phyloP scores from a whole-genome alignment of 2,329 filamentous ascomycete species.

The Aureobasidium sp. region DNA sequence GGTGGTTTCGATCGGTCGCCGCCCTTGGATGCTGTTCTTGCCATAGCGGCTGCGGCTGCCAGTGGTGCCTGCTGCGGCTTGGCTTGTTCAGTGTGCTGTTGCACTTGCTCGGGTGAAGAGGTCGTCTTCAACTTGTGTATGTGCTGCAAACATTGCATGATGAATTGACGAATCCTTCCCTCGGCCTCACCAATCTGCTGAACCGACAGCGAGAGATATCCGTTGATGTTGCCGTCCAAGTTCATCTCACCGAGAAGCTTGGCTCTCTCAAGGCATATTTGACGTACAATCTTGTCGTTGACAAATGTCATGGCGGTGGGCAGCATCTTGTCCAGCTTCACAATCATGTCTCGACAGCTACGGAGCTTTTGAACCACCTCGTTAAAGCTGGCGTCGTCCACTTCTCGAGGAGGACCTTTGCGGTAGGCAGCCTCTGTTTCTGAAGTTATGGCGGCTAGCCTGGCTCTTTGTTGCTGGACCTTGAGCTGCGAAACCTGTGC shows the following conservation, averaged over 20 bases:
- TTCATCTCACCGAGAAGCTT: conserved; percentile 25
- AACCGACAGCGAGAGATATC: conserved; percentile 24
- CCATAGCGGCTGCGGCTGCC: conserved; percentile 14
- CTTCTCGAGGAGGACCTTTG: conserved; percentile 24
- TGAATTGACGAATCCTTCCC: conserved; percentile 19
- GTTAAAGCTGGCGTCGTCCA: conserved; percentile 21
- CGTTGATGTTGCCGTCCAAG: conserved; percentile 23
- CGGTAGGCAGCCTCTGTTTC: conserved; percentile 11
- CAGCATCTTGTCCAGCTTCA: conserved; percentile 24
- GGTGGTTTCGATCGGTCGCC: conserved; percentile 27
- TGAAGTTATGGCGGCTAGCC: background rate
- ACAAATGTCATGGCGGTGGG: conserved; percentile 21
- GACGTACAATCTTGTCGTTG: conserved; percentile 19
- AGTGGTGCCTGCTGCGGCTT: background rate
- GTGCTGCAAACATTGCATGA: conserved; percentile 23
- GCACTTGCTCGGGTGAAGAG: conserved; percentile 17
- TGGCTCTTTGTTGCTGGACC: conserved; percentile 9
- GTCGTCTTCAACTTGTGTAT: conserved; percentile 20
- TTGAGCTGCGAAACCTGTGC: background rate
- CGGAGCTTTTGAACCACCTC: conserved; percentile 20
- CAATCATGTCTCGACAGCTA: conserved; percentile 19
- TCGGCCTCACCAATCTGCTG: conserved; percentile 24
- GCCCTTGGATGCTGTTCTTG: conserved; percentile 13
- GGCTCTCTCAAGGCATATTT: conserved; percentile 22
- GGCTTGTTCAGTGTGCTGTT: background rate